Evolutionary conservation across 1,284 basidiomycete species (phyloP).

Genomic region (Microbotryomycetes sp.): DNA sequence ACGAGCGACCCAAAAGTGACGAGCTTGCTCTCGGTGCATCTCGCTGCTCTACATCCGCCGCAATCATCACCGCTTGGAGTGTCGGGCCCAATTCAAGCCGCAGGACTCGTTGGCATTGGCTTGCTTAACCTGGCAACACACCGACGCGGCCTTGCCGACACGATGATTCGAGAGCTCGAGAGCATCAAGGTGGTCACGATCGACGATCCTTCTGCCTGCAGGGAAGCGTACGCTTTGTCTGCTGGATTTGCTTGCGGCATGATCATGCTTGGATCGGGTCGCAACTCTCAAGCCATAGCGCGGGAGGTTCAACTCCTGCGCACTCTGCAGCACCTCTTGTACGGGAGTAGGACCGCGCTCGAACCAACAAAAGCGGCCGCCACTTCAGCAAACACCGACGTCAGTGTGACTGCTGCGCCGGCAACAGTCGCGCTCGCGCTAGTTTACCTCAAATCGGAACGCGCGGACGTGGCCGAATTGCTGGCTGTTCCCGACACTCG

Average conservation of each 20-base stretch:
- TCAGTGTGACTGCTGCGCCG: constrained; percentile 80
- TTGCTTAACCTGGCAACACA: constrained; percentile 82
- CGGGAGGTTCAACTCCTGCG: constrained; percentile 26
- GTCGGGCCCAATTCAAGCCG: constrained; percentile 79
- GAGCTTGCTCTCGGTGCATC: constrained; percentile 84
- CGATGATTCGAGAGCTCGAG: constrained; percentile 76
- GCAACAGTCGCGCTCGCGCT: constrained; percentile 84
- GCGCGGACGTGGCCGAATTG: constrained; percentile 75
- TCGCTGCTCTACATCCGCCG: constrained; percentile 80
- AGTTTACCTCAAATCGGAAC: constrained; percentile 81
- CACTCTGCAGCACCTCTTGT: constrained; percentile 28
- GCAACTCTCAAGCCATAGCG: not conserved
- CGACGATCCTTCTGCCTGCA: constrained; percentile 72
- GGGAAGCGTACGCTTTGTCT: constrained; percentile 86
- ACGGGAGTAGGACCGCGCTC: constrained; percentile 22
- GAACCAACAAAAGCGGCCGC: constrained; percentile 19
- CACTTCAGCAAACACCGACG: constrained; percentile 57
- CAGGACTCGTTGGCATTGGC: constrained; percentile 81
- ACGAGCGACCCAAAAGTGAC: constrained; percentile 79
- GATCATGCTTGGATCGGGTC: constrained; percentile 85
- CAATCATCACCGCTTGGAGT: constrained; percentile 84
- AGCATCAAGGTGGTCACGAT: constrained; percentile 67
- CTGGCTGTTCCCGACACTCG: constrained; percentile 74
- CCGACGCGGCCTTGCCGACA: constrained; percentile 84
- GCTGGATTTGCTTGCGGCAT: constrained; percentile 87